These are phyloP conservation scores for Sequoiadendron giganteum DNA, from an alignment of 75 land plant species.

Conservation along the genomic window DNA sequence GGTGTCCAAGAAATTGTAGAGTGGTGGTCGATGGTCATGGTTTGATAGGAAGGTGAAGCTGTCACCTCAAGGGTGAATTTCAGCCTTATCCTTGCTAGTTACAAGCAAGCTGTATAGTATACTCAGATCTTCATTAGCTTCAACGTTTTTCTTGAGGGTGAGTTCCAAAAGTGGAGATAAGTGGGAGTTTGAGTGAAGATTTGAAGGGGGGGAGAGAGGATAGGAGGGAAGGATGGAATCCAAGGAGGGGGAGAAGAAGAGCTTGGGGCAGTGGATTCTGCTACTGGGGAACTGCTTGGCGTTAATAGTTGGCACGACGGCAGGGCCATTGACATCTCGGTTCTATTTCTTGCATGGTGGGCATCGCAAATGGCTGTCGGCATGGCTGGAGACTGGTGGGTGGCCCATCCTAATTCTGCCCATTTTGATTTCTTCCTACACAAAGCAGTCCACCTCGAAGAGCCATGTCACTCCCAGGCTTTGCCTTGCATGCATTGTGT, in stretches of 20 bases:
- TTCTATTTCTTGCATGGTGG: constrained; percentile 58
- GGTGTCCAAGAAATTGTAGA: too few species aligned
- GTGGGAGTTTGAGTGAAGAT: too few species aligned
- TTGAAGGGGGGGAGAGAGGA: neutral
- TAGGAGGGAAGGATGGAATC: neutral
- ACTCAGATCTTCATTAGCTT: too few species aligned
- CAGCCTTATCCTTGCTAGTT: too few species aligned
- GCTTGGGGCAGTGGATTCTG: constrained; percentile 1
- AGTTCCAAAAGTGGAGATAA: neutral
- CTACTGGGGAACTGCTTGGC: constrained; percentile 18
- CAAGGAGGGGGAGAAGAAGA: neutral
- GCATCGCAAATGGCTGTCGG: constrained; percentile 31
- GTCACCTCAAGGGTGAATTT: too few species aligned
- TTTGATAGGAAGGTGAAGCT: too few species aligned
- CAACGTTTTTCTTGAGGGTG: too few species aligned
- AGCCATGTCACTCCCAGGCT: constrained; percentile 24
- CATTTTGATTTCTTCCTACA: constrained; percentile 15
- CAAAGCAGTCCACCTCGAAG: constrained; percentile 10
- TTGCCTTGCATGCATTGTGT: constrained; percentile 11
- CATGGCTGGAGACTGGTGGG: constrained; percentile 40
- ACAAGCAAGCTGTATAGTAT: too few species aligned
- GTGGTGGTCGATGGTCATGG: too few species aligned
- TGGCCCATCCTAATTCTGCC: constrained; percentile 55
- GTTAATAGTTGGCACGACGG: constrained; percentile 26
- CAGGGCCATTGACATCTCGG: constrained; percentile 35